These are phyloP conservation scores for Wickerhamiella infanticola DNA, from an alignment of 1,139 yeast species.

Conservation along the genomic window DNA sequence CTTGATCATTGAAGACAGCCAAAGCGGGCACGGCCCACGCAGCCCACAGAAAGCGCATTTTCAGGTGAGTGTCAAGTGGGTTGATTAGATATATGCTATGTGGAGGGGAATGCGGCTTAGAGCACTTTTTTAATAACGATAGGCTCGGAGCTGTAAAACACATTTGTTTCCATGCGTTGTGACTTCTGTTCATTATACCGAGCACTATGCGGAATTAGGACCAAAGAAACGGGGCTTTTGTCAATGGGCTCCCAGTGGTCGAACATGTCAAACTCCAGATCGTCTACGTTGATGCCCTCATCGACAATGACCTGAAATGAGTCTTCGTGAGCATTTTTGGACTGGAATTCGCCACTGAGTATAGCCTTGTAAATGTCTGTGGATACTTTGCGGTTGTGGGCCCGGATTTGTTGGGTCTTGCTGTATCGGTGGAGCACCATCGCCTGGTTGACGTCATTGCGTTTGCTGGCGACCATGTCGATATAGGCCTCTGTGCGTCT, in stretches of 20 bases:
- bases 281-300: slow-evolving; percentile 10
- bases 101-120: not conserved
- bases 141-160: slow-evolving; percentile 11
- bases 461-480: slow-evolving; percentile 6
- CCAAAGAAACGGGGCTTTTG: slow-evolving; percentile 6
- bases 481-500: slow-evolving; percentile 16
- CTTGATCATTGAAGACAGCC: slow-evolving; percentile 13
- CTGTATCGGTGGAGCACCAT: slow-evolving; percentile 5
- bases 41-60: not conserved
- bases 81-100: not conserved
- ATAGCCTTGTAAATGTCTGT: slow-evolving; percentile 14
- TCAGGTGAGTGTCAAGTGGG: no score
- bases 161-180: slow-evolving; percentile 1
- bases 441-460: not conserved
- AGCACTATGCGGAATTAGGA: slow-evolving; percentile 7
- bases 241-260: slow-evolving; percentile 11
- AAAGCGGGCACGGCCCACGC: not conserved
- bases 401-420: slow-evolving; percentile 11
- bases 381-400: slow-evolving; percentile 14
- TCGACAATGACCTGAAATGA: slow-evolving; percentile 8
- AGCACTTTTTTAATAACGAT: slow-evolving; percentile 4
- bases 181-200: not conserved
- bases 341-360: slow-evolving; percentile 9
- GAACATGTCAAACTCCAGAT: slow-evolving; percentile 9
- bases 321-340: slow-evolving; percentile 4